Percentiles rank a stretch among this genome's conserved stretches.
Conservation (phyloP, 2,329 filamentous ascomycete genomes). For the Colletotrichum destructivum region DNA sequence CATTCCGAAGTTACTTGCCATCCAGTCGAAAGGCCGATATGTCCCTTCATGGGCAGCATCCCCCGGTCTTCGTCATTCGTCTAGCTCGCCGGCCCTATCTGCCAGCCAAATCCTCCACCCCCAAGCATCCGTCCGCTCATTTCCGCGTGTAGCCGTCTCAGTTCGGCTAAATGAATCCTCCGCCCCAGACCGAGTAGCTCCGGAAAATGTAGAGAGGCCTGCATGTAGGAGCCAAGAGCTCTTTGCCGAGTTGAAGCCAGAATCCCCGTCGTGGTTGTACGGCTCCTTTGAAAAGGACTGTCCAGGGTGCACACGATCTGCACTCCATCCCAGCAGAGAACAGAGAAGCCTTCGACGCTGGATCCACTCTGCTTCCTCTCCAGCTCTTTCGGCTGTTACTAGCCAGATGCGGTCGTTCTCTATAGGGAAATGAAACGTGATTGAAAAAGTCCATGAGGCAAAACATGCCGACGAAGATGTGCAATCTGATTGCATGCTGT, state of each 20-base stretch:
- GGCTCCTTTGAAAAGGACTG: background rate
- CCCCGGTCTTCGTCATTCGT: background rate
- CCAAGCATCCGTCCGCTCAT: conserved; percentile 24
- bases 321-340: too few species aligned
- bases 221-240: background rate
- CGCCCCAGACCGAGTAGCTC: background rate
- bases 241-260: background rate
- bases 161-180: conserved; percentile 10
- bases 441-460: conserved; percentile 10
- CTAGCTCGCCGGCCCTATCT: background rate
- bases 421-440: conserved; percentile 23
- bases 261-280: background rate
- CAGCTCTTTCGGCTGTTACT: background rate
- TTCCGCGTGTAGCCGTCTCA: conserved; percentile 31
- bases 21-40: background rate
- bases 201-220: background rate
- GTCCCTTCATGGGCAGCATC: background rate
- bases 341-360: background rate
- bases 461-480: conserved; percentile 17
- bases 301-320: background rate
- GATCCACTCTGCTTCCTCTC: background rate
- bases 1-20: background rate
- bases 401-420: conserved; percentile 15
- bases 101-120: background rate
- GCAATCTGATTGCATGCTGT: conserved; percentile 41